Evolutionary conservation across 257 asterid genomes (phyloP).

Genomic region (Fraxinus americana): DNA sequence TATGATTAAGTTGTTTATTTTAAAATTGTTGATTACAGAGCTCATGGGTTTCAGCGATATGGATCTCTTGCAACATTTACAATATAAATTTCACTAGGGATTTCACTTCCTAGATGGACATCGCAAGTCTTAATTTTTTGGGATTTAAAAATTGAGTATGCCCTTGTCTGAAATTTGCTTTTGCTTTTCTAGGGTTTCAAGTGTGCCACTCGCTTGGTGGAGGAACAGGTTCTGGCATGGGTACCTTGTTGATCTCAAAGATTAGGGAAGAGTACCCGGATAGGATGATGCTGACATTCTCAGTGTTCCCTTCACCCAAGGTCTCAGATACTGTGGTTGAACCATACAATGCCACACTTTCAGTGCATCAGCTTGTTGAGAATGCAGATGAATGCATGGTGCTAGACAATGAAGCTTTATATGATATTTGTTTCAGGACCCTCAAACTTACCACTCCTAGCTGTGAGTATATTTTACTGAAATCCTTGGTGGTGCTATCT

Average conservation of each 20-base stretch:
- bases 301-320: conserved; percentile 10
- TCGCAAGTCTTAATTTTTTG: background rate
- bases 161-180: background rate
- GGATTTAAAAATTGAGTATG: background rate
- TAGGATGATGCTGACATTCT: conserved; percentile 6
- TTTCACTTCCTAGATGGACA: background rate
- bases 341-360: conserved; percentile 4
- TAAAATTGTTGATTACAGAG: too few species aligned
- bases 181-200: background rate
- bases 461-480: conserved; percentile 2
- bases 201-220: conserved; percentile 6
- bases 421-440: conserved; percentile 11
- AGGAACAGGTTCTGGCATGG: conserved; percentile 9
- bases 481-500: background rate
- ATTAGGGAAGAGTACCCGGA: conserved; percentile 7
- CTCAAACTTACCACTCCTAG: conserved; percentile 7
- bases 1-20: background rate
- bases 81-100: background rate
- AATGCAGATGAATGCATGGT: conserved; percentile 11
- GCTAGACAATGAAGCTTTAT: conserved; percentile 4
- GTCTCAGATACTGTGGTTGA: conserved; percentile 3
- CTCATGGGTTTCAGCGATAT: too few species aligned
- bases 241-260: conserved; percentile 9
- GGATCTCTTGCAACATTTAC: background rate
- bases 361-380: conserved; percentile 13